Base-by-base conservation (phyloP, 805 yeast genomes). In the Lipomyces starkeyi region DNA sequence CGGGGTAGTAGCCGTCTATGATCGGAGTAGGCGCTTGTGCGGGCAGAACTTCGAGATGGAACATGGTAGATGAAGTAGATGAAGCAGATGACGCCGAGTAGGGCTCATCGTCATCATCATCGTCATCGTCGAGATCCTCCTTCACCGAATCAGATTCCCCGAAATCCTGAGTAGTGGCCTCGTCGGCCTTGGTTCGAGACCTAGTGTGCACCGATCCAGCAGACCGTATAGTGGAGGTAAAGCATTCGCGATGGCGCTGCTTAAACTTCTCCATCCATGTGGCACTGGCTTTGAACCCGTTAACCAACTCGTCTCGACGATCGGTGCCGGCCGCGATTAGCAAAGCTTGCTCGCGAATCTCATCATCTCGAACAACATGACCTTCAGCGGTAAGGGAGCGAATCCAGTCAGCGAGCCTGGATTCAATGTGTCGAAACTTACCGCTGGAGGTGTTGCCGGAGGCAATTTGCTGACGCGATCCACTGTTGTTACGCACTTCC, bases 261-360 rank as follows among this genome's bases (percentile, higher is more conserved):
- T 56, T 60, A 58, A 67, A 64, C 52, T 67, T 57, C 43, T 64
- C 68, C 49, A 67, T 35, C 70, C 70, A 67, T 14, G 52, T 37
- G 13, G 60, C 56, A 32, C 37, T 29, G 3, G 70, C 65, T 59
- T 56, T 61, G 64, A 64, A 67, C 25, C 52, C 32, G n/a, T 34
- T 29, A 22, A 6, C 17, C 25, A 53, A 25, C 22, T 32, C 58
- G 20, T 29, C 43, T 13, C 22, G 34, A 32, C 9, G 53, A 52
- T 53, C 25, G 13, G 40, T 37, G 57, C 55, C 47, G 37, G 53
- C 57, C 52, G 35, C 64, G 6, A 62, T 11, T n/a, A 17, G 58
- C 17, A 62, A 61, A 7, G 65, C 65, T 22, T 59, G 47, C 3
- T 22, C 43, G 13, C 65, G 25, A 25, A 53, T n/a, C 37, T 59